Evolutionary conservation across 2,329 filamentous ascomycete species (phyloP).

Genomic region (Aspergillus fumigatus): DNA sequence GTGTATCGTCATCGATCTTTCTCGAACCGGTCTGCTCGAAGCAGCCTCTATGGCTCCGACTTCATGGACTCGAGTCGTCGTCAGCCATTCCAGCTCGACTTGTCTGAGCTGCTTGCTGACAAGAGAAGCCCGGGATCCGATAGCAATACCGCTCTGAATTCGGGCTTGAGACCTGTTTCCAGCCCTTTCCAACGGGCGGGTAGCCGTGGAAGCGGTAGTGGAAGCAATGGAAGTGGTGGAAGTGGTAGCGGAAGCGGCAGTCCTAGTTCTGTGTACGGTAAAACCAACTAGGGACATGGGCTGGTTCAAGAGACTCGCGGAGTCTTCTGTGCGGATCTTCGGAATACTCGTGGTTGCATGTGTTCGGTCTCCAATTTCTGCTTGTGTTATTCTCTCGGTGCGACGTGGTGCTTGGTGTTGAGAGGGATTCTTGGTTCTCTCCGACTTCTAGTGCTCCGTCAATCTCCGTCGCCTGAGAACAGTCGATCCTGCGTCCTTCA

Average conservation of each 20-base stretch:
- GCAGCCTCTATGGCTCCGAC: constrained; percentile 34
- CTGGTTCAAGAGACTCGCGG: neutral
- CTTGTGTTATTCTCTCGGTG: constrained; percentile 8
- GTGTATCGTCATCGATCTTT: constrained; percentile 37
- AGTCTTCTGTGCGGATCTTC: neutral
- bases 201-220: constrained; percentile 47
- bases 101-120: constrained; percentile 27
- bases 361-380: constrained; percentile 5
- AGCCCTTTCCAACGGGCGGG: constrained; percentile 39
- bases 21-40: constrained; percentile 38
- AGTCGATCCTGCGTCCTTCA: neutral
- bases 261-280: constrained; percentile 35
- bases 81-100: constrained; percentile 27
- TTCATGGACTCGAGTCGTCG: constrained; percentile 28
- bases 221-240: constrained; percentile 40
- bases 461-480: neutral
- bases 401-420: constrained; percentile 3
- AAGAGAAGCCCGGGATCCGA: constrained; percentile 30
- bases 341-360: constrained; percentile 1
- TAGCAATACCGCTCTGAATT: constrained; percentile 29
- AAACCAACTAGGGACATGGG: constrained; percentile 19
- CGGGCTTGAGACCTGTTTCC: constrained; percentile 32
- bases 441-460: constrained; percentile 6
- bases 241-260: constrained; percentile 38
- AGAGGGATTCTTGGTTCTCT: neutral